phyloP scores from a whole-genome alignment of 257 asterid species.

The Ilex asprella region DNA sequence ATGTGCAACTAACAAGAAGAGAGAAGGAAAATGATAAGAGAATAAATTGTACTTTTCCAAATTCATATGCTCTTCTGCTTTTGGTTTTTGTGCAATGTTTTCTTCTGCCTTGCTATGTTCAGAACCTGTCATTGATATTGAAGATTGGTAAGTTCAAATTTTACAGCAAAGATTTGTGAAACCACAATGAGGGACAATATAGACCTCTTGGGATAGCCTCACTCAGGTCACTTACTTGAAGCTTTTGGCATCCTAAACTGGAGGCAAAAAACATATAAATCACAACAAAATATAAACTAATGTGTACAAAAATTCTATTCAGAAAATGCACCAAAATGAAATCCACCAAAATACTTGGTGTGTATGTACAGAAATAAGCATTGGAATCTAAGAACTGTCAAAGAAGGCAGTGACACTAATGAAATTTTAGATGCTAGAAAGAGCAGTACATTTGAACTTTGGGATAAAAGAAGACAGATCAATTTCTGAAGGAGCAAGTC shows the following conservation, averaged over 20 bases:
- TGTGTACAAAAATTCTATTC: not conserved
- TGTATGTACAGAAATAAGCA: too few species aligned
- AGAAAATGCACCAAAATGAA: too few species aligned
- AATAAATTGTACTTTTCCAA: constrained; percentile 35
- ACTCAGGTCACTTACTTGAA: constrained; percentile 20
- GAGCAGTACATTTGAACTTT: too few species aligned
- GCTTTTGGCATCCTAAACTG: constrained; percentile 45
- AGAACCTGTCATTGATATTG: constrained; percentile 35
- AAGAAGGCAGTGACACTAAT: too few species aligned
- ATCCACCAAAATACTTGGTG: too few species aligned
- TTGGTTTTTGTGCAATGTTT: constrained; percentile 20
- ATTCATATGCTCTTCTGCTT: constrained; percentile 30
- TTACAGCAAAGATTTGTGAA: constrained; percentile 5
- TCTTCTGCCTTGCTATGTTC: constrained; percentile 27
- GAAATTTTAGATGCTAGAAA: too few species aligned
- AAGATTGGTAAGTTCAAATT: constrained; percentile 10
- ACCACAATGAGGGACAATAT: constrained; percentile 14
- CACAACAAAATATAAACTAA: not conserved
- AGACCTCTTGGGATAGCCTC: constrained; percentile 40
- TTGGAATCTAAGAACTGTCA: too few species aligned
- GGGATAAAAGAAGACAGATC: too few species aligned
- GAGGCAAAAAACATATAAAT: constrained; percentile 13
- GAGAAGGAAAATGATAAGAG: constrained; percentile 7
- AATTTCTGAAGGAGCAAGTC: too few species aligned
- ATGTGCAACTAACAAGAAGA: constrained; percentile 5